Evolutionary conservation across 192 early-diverging fungal genomes (phyloP).

Genomic region (Coemansia sp.): DNA sequence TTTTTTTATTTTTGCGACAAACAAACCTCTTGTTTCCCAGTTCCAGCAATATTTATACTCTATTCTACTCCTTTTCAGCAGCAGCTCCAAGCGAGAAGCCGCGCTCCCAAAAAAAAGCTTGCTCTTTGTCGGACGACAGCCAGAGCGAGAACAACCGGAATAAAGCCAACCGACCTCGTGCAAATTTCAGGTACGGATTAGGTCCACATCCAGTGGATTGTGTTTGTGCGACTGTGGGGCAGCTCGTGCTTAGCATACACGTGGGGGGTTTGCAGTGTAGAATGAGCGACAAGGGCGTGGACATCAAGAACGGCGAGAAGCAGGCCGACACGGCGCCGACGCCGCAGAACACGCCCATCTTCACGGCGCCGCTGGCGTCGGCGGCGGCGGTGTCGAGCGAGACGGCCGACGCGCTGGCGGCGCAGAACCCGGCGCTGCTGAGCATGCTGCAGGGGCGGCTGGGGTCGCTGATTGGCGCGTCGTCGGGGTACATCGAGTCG

Average conservation of each 20-base stretch:
- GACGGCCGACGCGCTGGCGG: constrained; percentile 26
- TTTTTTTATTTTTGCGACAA: too few relatives aligned
- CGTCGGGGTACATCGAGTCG: constrained; percentile 68
- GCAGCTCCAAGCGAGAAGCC: too few relatives aligned
- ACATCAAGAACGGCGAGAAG: constrained; percentile 60
- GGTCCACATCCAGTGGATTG: too few relatives aligned
- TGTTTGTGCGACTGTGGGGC: too few relatives aligned
- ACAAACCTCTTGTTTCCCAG: background rate
- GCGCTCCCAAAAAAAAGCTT: too few relatives aligned
- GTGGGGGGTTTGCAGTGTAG: too few relatives aligned
- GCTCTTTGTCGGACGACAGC: too few relatives aligned
- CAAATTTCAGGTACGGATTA: too few relatives aligned
- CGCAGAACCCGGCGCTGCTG: constrained; percentile 61
- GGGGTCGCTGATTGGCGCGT: constrained; percentile 70
- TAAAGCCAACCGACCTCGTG: too few relatives aligned
- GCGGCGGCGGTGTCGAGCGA: constrained; percentile 29
- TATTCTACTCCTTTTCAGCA: background rate
- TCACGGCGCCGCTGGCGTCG: constrained; percentile 49
- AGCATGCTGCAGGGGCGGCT: constrained; percentile 74
- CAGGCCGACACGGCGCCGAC: constrained; percentile 53
- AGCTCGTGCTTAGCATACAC: too few relatives aligned
- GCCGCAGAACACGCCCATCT: constrained; percentile 61
- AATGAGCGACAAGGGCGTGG: constrained; percentile 46
- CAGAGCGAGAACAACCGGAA: too few relatives aligned
- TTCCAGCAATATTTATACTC: background rate